Evolutionary conservation across 345 rosid genomes (phyloP).

Genomic region (Aquilaria malaccensis): DNA sequence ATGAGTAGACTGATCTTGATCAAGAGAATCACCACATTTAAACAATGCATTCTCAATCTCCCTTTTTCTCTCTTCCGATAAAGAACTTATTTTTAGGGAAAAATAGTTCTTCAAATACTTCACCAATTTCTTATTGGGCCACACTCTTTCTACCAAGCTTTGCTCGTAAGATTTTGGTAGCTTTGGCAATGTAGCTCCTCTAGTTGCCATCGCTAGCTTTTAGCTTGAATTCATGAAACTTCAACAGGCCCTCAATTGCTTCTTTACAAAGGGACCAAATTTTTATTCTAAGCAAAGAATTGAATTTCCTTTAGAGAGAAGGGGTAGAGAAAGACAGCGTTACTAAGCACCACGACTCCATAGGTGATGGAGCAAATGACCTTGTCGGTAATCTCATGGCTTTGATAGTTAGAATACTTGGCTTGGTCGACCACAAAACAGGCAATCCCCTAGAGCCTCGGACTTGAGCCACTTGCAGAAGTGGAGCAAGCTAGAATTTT

Average conservation of each 20-base stretch:
- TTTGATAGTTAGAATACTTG: conserved; percentile 64
- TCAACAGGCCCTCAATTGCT: conserved; percentile 72
- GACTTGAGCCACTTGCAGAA: conserved; percentile 95
- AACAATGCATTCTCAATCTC: conserved; percentile 76
- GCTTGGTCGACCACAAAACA: conserved; percentile 89
- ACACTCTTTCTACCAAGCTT: conserved; percentile 86
- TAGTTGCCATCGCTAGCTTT: conserved; percentile 73
- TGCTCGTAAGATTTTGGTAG: conserved; percentile 40
- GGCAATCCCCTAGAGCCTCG: conserved; percentile 88
- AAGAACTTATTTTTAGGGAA: conserved; percentile 61
- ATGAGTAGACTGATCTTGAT: conserved; percentile 39
- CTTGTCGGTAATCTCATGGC: conserved; percentile 83
- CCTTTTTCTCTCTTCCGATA: conserved; percentile 77
- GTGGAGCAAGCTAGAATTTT: conserved; percentile 64
- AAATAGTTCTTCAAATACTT: conserved; percentile 62
- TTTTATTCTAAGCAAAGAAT: conserved; percentile 88
- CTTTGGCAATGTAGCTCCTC: conserved; percentile 68
- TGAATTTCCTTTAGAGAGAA: conserved; percentile 77
- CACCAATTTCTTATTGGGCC: conserved; percentile 36
- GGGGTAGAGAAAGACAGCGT: conserved; percentile 52
- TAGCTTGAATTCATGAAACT: conserved; percentile 69
- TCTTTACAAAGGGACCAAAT: conserved; percentile 77
- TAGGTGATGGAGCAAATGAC: conserved; percentile 76
- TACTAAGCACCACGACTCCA: conserved; percentile 70
- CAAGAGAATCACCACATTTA: conserved; percentile 43